Conservation (phyloP, 2,329 filamentous ascomycete species). For the Beauveria brongniartii region DNA sequence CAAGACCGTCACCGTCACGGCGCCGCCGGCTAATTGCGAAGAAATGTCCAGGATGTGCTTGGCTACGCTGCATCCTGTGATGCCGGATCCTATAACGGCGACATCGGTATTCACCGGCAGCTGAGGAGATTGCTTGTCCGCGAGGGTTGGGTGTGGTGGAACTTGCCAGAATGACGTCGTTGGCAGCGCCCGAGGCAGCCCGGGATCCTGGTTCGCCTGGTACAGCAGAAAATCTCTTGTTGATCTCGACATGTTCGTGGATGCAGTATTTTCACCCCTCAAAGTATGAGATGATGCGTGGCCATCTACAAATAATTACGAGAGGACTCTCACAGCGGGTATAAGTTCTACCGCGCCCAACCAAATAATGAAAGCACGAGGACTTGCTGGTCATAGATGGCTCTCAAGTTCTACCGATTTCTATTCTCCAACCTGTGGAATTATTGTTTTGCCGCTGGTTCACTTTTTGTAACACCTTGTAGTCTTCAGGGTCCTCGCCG, state of each 20-base stretch:
- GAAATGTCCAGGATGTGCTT: constrained; percentile 18
- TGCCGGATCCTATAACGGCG: constrained; percentile 23
- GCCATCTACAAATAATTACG: neutral
- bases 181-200: constrained; percentile 18
- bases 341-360: neutral
- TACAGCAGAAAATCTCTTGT: neutral
- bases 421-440: too few relatives aligned
- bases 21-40: neutral
- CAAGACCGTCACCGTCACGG: constrained; percentile 16
- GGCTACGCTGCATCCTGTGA: constrained; percentile 22
- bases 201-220: constrained; percentile 15
- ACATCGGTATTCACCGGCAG: constrained; percentile 18
- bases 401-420: too few relatives aligned
- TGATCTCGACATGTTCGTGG: neutral
- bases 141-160: constrained; percentile 17
- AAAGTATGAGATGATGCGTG: neutral
- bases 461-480: too few relatives aligned
- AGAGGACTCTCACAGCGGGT: neutral
- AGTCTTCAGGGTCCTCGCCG: too few relatives aligned
- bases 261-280: neutral
- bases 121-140: constrained; percentile 16
- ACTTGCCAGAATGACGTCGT: constrained; percentile 21
- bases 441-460: too few relatives aligned
- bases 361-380: too few relatives aligned
- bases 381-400: too few relatives aligned